A percentile compares a stretch with the other conserved stretches of the same genome.
phyloP scores from a whole-genome alignment of 140 eudicot species.

The Senecio squalidus region DNA sequence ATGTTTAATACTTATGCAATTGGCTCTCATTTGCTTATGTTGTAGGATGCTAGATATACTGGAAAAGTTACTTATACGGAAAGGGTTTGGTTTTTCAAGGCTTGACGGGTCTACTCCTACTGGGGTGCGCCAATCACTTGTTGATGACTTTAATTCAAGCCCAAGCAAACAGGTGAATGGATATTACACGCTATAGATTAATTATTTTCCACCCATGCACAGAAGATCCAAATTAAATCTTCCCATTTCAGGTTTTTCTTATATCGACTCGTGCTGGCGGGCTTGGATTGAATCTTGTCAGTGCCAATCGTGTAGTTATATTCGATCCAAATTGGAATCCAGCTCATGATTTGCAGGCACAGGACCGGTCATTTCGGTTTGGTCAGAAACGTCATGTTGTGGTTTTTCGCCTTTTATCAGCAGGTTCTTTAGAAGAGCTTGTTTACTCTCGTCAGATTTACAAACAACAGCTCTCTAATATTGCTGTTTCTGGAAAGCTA shows the following conservation, averaged over 20 bases:
- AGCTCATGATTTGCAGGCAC: conserved; percentile 94
- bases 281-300: conserved; percentile 86
- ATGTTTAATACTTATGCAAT: no score
- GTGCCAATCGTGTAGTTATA: conserved; percentile 94
- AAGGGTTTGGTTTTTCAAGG: conserved; percentile 81
- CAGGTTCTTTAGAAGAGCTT: conserved; percentile 97
- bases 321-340: conserved; percentile 99
- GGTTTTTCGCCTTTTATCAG: conserved; percentile 89
- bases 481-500: conserved; percentile 90
- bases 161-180: conserved; percentile 84
- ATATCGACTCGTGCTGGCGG: conserved; percentile 98
- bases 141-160: conserved; percentile 91
- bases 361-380: conserved; percentile 90
- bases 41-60: conserved; percentile 90
- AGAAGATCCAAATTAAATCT: background rate
- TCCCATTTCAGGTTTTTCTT: conserved; percentile 64
- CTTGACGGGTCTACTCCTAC: conserved; percentile 96
- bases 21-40: no score
- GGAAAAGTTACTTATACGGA: conserved; percentile 77
- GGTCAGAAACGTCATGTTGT: conserved; percentile 93
- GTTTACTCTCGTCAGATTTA: conserved; percentile 82
- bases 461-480: conserved; percentile 86
- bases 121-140: conserved; percentile 77
- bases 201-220: background rate
- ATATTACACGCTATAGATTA: background rate